Conservation (phyloP, 441 rosid species). For the Daphne laureola region DNA sequence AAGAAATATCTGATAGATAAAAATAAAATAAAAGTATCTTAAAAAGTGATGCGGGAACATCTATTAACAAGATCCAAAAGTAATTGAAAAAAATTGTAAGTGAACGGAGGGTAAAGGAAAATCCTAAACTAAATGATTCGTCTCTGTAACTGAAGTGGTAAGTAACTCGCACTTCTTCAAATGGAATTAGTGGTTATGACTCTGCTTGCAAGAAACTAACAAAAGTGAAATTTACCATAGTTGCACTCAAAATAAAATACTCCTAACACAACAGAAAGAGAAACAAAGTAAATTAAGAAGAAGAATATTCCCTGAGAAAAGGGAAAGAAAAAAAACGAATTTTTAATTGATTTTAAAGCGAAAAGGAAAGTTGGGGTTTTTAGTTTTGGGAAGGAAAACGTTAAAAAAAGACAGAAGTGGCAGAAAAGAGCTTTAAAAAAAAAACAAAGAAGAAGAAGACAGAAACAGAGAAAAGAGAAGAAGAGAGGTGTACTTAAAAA, state of each 20-base stretch:
- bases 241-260: background rate
- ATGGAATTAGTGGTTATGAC: too few relatives aligned
- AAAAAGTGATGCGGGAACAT: too few relatives aligned
- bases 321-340: background rate
- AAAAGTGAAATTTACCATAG: background rate
- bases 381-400: conserved; percentile 17
- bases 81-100: too few relatives aligned
- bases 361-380: conserved; percentile 9
- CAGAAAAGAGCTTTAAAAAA: conserved; percentile 9
- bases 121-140: too few relatives aligned
- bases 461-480: conserved; percentile 2
- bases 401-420: conserved; percentile 25
- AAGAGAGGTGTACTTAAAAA: background rate
- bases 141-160: too few relatives aligned
- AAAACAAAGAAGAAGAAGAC: conserved; percentile 5
- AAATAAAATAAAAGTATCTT: too few relatives aligned
- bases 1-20: too few relatives aligned
- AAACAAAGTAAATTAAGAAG: background rate
- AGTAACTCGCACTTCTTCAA: too few relatives aligned
- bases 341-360: background rate
- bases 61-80: too few relatives aligned
- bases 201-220: too few relatives aligned
- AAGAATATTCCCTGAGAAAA: background rate
- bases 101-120: too few relatives aligned
- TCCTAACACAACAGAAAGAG: background rate